phyloP scores from a whole-genome alignment of 352 stramenopile species.

The Phytophthora niederhauseri region DNA sequence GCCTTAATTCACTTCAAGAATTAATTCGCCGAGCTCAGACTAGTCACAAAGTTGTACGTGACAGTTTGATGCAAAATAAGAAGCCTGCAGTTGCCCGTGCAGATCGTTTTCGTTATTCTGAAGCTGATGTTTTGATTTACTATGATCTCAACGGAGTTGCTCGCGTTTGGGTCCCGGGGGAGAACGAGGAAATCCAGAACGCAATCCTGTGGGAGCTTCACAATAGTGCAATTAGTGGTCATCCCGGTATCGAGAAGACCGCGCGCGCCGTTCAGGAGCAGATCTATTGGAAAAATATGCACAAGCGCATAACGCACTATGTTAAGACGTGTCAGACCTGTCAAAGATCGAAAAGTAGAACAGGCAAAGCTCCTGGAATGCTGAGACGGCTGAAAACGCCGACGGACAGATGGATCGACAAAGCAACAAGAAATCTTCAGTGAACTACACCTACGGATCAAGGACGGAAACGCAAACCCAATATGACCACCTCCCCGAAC shows the following conservation, averaged over 20 bases:
- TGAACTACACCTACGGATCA: not conserved
- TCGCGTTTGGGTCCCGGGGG: slow-evolving; percentile 7
- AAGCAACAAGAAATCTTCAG: too few relatives aligned
- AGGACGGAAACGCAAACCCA: not conserved
- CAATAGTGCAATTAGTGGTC: slow-evolving; percentile 14
- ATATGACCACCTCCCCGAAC: too few relatives aligned
- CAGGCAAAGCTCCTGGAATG: not conserved
- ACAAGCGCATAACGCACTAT: slow-evolving; percentile 3
- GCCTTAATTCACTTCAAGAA: not conserved
- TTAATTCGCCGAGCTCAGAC: slow-evolving; percentile 14
- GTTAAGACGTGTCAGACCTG: slow-evolving; percentile 9
- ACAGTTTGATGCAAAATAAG: not conserved
- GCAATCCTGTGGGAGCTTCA: slow-evolving; percentile 14
- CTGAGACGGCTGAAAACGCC: slow-evolving; percentile 4
- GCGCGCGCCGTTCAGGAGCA: not conserved
- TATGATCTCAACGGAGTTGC: slow-evolving; percentile 3
- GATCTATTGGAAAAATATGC: slow-evolving; percentile 16
- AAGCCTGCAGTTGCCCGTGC: not conserved
- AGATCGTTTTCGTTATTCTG: slow-evolving; percentile 12
- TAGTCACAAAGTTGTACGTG: not conserved
- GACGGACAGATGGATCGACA: not conserved
- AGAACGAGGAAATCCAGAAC: slow-evolving; percentile 16
- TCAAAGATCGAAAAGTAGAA: slow-evolving; percentile 8
- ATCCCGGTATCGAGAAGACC: slow-evolving; percentile 16
- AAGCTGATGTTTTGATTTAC: slow-evolving; percentile 7